Base-by-base conservation (phyloP, 768 basidiomycete species). In the Mycena polygramma region DNA sequence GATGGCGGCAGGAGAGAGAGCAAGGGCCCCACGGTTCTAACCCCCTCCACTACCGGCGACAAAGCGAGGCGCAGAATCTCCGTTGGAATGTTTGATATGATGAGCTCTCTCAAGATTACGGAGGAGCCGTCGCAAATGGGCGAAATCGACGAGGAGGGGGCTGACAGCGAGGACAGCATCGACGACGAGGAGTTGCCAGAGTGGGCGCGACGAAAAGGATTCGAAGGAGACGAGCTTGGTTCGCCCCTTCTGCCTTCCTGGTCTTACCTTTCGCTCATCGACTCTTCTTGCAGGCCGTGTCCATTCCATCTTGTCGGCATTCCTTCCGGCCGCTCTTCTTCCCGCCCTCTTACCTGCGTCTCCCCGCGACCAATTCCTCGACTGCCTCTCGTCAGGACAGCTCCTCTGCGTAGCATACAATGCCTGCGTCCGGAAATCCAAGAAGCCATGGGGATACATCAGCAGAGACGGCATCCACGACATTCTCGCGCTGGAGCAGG, bases 401-500 rank as follows among this genome's bases (percentile, higher is more conserved):
- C 80, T 94, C 11, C 86, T 97, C 15, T 97, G 95, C 74, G 78
- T 85, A 2, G 91, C 93, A 0, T 96, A 95, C 81, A 97, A 97
- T 78, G 79, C 87, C 14, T 92, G 89, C 36, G 92, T 97, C 0
- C 89, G 96, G 30, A 88, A 89, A 68, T 95, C 94, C 10, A 89
- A 89, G 55, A 89, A 92, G 72, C 94, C 94, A 0, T 97, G 95
- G 94, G 96, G 95, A 0, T 97, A 91, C 79, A 92, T 97, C 66
- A 92, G 87, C 69, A 81, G 85, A 52, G 90, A 92, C 66, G 88
- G 90, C 2, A 89, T 97, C 20, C 96, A 97, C 75, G 94, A 95
- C 75, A 90, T 97, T 54, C 79, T 90, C 22, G 83, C 87, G 4
- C 86, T 94, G 19, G 93, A 94, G 76, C 82, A 80, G 63, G 84